These are phyloP conservation scores for Zygosaccharomyces bailii DNA, from an alignment of 805 yeast genomes.

Conservation along the genomic window DNA sequence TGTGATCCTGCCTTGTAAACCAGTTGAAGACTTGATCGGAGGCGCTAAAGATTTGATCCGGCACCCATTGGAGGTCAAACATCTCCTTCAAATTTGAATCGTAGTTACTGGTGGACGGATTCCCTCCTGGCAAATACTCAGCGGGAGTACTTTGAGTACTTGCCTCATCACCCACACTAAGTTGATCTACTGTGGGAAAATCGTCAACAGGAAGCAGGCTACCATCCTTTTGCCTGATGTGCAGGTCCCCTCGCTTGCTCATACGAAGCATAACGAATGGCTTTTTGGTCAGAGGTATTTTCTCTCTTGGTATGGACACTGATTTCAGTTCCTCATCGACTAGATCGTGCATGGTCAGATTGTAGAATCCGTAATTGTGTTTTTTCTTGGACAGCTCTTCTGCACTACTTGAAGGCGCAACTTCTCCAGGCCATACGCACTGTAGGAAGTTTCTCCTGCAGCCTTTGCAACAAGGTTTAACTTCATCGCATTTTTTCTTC, in stretches of 20 bases:
- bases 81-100: slow-evolving; percentile 6
- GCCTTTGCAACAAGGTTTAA: slow-evolving; percentile 61
- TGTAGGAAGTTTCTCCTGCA: slow-evolving; percentile 60
- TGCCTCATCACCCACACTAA: slow-evolving; percentile 3
- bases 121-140: not conserved
- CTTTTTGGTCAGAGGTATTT: not conserved
- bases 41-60: slow-evolving; percentile 10
- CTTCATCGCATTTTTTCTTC: slow-evolving; percentile 76
- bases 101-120: not conserved
- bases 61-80: slow-evolving; percentile 14
- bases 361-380: slow-evolving; percentile 4
- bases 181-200: slow-evolving; percentile 9
- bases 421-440: slow-evolving; percentile 61
- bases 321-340: not conserved
- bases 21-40: slow-evolving; percentile 10
- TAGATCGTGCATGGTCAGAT: slow-evolving; percentile 9
- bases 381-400: not conserved
- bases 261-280: slow-evolving; percentile 4
- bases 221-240: slow-evolving; percentile 5
- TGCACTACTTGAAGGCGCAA: not conserved
- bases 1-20: slow-evolving; percentile 10
- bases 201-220: not conserved
- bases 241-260: slow-evolving; percentile 1
- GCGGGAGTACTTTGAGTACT: not conserved
- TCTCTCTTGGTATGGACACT: not conserved